Evolutionary conservation across 352 stramenopile genomes (phyloP), one percentile per base, ranked within the genome.

Genomic region (Phytophthora hibernalis): DNA sequence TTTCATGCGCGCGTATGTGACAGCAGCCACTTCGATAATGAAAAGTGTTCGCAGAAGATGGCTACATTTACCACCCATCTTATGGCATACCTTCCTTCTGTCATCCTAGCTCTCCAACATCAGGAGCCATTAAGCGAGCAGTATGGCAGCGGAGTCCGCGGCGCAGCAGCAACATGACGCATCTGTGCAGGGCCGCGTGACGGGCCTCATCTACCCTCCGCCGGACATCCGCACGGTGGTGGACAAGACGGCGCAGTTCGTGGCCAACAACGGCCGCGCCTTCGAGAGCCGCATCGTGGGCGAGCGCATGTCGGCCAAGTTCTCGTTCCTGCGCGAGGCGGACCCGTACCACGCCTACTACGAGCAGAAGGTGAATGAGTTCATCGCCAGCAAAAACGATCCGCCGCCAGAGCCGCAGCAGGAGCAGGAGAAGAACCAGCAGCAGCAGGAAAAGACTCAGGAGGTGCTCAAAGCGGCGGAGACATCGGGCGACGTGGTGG

Each of bases 271-370:
- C 74, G 98, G 98, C 7, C 92, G 97, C 61, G 96, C 85, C 42
- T 99, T 99, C 69, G 98, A 99, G 84, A 88, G 90, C 63, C 94
- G 96, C 60, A 99, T 99, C 78, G 95, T 87, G 54, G 95, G 90
- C 54, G 96, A 99, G 81, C 95, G 94, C 35, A 96, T 97, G 67
- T 98, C 93, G 44, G 83, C 96, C 45, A 99, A 99, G 71, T 99
- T 99, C 80, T 95, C 97, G 28, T 99, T 99, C 79, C 83, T 99
- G 70, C 91, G 96, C 43, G 74, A 84, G 24, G 77, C 85, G 13
- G 96, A 98, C 56, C 97, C 97, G 40, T 99, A 99, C 78, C 93
- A 99, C 80, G 93, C 95, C 20, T 99, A 99, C 83, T 99, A 99
- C 71, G 96, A 99, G 88, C 84, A 98, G 72, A 97, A 97, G 61